Percentiles rank a stretch among this genome's conserved stretches.
phyloP scores from a whole-genome alignment of 768 basidiomycete species.

The Lentinula raphanica region DNA sequence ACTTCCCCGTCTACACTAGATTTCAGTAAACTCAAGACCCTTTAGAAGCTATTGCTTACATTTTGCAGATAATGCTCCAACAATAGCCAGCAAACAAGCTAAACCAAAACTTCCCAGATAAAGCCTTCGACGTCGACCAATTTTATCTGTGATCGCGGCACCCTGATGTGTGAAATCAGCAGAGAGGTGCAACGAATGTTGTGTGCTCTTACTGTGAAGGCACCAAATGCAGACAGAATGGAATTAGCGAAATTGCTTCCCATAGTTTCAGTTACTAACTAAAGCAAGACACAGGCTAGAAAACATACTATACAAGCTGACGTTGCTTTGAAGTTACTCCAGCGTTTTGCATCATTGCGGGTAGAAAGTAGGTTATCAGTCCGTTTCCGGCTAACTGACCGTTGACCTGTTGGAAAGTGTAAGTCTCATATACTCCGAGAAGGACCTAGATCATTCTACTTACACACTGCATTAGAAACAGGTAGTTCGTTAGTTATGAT shows the following conservation, averaged over 20 bases:
- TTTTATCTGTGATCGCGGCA: slow-evolving; percentile 17
- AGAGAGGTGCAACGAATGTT: neutral
- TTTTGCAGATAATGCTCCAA: slow-evolving; percentile 19
- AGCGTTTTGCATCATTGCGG: slow-evolving; percentile 19
- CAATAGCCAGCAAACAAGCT: slow-evolving; percentile 17
- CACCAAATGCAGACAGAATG: slow-evolving; percentile 20
- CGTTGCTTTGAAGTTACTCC: slow-evolving; percentile 17
- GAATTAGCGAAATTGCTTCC: slow-evolving; percentile 22
- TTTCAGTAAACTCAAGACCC: neutral
- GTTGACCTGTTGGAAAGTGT: slow-evolving; percentile 11
- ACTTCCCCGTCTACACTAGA: slow-evolving; percentile 12
- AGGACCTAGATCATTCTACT: neutral
- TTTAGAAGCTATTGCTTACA: slow-evolving; percentile 8
- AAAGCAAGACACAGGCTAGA: neutral
- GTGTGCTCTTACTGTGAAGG: slow-evolving; percentile 13
- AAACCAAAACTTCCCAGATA: slow-evolving; percentile 17
- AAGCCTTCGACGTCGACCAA: slow-evolving; percentile 19
- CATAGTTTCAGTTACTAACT: neutral
- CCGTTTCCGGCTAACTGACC: slow-evolving; percentile 23
- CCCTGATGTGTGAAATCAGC: slow-evolving; percentile 8
- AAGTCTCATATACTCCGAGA: neutral
- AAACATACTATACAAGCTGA: slow-evolving; percentile 19
- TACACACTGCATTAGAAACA: slow-evolving; percentile 1
- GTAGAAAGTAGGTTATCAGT: slow-evolving; percentile 21
- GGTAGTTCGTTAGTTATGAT: too few species aligned